Percentiles rank a stretch among this genome's conserved stretches.
These are phyloP conservation scores for Skeletonema grethae DNA, from an alignment of 108 stramenopile genomes.

Conservation along the genomic window DNA sequence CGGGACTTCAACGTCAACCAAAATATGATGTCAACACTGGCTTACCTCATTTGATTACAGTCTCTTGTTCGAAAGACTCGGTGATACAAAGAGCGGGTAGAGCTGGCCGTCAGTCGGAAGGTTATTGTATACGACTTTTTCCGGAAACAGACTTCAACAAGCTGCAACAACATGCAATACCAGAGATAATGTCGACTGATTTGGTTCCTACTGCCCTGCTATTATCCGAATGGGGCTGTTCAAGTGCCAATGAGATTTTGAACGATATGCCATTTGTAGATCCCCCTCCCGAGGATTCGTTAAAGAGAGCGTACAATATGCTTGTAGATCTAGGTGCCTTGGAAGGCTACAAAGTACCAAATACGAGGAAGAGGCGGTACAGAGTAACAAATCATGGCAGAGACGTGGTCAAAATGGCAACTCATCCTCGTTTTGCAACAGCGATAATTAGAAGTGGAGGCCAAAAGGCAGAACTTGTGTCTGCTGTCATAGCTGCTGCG, in stretches of 20 bases:
- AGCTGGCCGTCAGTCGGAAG: slow-evolving; percentile 80
- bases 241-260: slow-evolving; percentile 62
- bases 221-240: slow-evolving; percentile 78
- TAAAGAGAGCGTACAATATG: slow-evolving; percentile 60
- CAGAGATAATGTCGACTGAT: slow-evolving; percentile 78
- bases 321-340: slow-evolving; percentile 61
- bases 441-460: slow-evolving; percentile 42
- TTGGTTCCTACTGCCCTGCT: slow-evolving; percentile 72
- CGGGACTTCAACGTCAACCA: slow-evolving; percentile 74
- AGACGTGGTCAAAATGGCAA: slow-evolving; percentile 60
- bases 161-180: slow-evolving; percentile 48
- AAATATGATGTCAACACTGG: slow-evolving; percentile 75
- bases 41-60: slow-evolving; percentile 69
- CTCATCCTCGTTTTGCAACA: slow-evolving; percentile 82
- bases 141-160: slow-evolving; percentile 60
- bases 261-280: slow-evolving; percentile 77
- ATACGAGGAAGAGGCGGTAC: slow-evolving; percentile 44
- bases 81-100: slow-evolving; percentile 84
- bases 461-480: slow-evolving; percentile 26
- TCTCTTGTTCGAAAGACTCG: slow-evolving; percentile 61
- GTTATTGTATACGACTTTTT: slow-evolving; percentile 79
- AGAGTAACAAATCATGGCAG: slow-evolving; percentile 62
- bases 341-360: slow-evolving; percentile 46
- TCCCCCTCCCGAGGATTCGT: slow-evolving; percentile 57
- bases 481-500: slow-evolving; percentile 51